Conservation (phyloP, 352 stramenopile species). For the Phytophthora melonis region DNA sequence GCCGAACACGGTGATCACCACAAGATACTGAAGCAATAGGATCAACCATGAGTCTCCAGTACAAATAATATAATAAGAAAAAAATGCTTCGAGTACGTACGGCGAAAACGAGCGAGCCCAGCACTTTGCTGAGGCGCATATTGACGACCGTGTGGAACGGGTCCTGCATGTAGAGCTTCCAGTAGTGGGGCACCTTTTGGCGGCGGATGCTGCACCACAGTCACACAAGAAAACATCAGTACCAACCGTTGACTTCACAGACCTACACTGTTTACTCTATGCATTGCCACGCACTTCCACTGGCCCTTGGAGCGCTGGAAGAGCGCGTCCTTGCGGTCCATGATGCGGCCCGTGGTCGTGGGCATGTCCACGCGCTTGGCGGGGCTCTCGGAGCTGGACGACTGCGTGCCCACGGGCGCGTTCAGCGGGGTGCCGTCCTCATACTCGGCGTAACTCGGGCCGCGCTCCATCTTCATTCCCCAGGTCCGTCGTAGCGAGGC, state of each 20-base stretch:
- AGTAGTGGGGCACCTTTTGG: slow-evolving; percentile 81
- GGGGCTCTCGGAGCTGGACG: slow-evolving; percentile 29
- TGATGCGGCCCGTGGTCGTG: slow-evolving; percentile 64
- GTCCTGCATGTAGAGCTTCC: slow-evolving; percentile 86
- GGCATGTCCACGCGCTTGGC: slow-evolving; percentile 37
- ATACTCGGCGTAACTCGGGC: slow-evolving; percentile 60
- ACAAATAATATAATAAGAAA: slow-evolving; percentile 9
- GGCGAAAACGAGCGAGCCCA: slow-evolving; percentile 44
- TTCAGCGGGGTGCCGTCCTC: slow-evolving; percentile 38
- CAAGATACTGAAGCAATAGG: slow-evolving; percentile 63
- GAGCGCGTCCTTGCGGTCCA: slow-evolving; percentile 73
- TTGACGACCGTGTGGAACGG: slow-evolving; percentile 88
- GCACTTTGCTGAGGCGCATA: slow-evolving; percentile 83
- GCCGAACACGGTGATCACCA: slow-evolving; percentile 71
- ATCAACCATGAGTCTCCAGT: slow-evolving; percentile 10
- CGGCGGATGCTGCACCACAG: slow-evolving; percentile 68
- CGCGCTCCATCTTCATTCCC: slow-evolving; percentile 56
- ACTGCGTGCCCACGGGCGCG: slow-evolving; percentile 11
- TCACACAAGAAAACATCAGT: slow-evolving; percentile 16
- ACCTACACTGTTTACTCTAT: neutral
- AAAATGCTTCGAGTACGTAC: slow-evolving; percentile 26
- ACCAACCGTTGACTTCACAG: neutral
- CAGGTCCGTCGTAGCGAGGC: neutral
- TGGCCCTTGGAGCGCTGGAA: slow-evolving; percentile 78
- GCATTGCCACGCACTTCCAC: slow-evolving; percentile 69